Percentiles rank a stretch among this genome's conserved stretches.
These are phyloP conservation scores for Arabidopsis thaliana DNA, from an alignment of 345 rosid species.

Conservation along the genomic window DNA sequence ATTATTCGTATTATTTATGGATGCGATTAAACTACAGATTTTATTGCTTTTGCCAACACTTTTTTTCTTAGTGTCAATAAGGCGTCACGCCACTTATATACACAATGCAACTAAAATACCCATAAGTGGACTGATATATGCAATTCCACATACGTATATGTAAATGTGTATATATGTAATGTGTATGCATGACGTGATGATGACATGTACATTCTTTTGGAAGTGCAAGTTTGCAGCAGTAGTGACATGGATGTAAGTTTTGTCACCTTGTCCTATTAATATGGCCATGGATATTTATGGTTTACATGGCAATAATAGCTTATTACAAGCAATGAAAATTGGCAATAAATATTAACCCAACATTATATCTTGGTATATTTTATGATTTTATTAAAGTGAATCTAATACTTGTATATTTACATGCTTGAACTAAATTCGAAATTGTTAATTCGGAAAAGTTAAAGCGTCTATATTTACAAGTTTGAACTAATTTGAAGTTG, in stretches of 20 bases:
- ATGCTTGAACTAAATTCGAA: too few species aligned
- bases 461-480: too few species aligned
- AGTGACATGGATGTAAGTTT: slow-evolving; percentile 37
- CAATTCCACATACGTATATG: not conserved
- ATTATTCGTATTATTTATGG: slow-evolving; percentile 7
- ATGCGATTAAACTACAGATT: not conserved
- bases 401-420: not conserved
- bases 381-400: not conserved
- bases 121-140: slow-evolving; percentile 37
- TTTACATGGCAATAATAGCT: not conserved
- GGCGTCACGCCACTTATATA: slow-evolving; percentile 37
- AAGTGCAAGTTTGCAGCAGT: slow-evolving; percentile 34
- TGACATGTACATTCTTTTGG: slow-evolving; percentile 37
- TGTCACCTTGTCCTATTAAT: slow-evolving; percentile 20
- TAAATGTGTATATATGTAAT: slow-evolving; percentile 25
- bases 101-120: slow-evolving; percentile 28
- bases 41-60: not conserved
- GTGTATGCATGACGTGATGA: slow-evolving; percentile 43
- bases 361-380: not conserved
- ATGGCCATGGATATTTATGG: slow-evolving; percentile 11
- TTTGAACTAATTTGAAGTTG: too few species aligned
- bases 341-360: slow-evolving; percentile 6
- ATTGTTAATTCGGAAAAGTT: too few species aligned
- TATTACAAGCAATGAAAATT: not conserved
- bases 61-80: slow-evolving; percentile 25